Conservation (phyloP, 331 rosid genomes). For the Stylosanthes scabra region DNA sequence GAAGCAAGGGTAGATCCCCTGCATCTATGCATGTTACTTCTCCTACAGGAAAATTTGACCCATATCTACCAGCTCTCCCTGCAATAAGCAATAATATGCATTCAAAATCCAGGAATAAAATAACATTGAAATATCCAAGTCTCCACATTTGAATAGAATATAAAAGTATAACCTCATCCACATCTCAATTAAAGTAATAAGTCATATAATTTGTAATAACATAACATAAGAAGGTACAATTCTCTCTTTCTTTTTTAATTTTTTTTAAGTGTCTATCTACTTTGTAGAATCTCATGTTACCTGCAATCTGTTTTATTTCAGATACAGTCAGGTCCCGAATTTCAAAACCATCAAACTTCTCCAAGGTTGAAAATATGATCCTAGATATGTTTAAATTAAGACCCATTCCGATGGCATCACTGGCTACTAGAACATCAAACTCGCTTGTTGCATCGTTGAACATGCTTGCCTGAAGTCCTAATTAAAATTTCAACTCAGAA, state of each 20-base stretch:
- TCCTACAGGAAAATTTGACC: constrained; percentile 81
- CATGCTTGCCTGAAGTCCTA: constrained; percentile 88
- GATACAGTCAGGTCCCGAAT: constrained; percentile 75
- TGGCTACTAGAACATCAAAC: constrained; percentile 97
- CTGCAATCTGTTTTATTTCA: constrained; percentile 95
- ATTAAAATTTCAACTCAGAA: constrained; percentile 48
- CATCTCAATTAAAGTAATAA: no score
- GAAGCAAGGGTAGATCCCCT: constrained; percentile 80
- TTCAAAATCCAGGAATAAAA: constrained; percentile 35
- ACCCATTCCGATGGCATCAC: constrained; percentile 99
- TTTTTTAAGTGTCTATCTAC: neutral
- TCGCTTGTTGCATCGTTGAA: constrained; percentile 87
- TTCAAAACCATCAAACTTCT: constrained; percentile 84
- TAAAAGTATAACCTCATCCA: constrained; percentile 15
- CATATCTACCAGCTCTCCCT: constrained; percentile 99
- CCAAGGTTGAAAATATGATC: constrained; percentile 86
- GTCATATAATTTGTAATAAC: no score
- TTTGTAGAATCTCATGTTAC: constrained; percentile 44
- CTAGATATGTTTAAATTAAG: constrained; percentile 96
- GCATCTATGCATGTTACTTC: constrained; percentile 84
- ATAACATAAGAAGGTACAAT: no score
- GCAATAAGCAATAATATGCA: constrained; percentile 50
- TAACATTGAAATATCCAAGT: constrained; percentile 34
- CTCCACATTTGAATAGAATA: constrained; percentile 17
- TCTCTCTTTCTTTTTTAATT: no score